Percentiles rank a stretch among this genome's conserved stretches.
phyloP scores from a whole-genome alignment of 202 grass and related monocot genomes.

The Dendrocalamus latiflorus region DNA sequence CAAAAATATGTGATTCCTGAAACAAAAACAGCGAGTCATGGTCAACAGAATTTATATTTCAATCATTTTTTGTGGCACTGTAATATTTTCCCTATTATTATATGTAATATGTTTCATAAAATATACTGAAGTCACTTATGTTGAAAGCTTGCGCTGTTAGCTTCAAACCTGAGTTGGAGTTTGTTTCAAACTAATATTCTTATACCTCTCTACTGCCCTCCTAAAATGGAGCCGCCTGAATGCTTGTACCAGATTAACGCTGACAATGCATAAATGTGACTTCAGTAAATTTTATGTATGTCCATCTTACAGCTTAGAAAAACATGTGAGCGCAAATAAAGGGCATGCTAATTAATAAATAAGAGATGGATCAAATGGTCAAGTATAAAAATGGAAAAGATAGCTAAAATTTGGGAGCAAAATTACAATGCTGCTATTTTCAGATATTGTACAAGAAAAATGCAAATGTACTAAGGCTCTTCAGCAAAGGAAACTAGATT shows the following conservation, averaged over 20 bases:
- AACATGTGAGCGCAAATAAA: not conserved
- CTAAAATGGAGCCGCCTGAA: not conserved
- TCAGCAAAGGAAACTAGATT: constrained; percentile 6
- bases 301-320: not conserved
- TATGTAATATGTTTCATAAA: not conserved
- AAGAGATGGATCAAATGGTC: not conserved
- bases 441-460: too few species aligned
- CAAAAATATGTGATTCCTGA: not conserved
- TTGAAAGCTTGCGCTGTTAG: not conserved
- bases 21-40: not conserved
- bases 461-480: not conserved
- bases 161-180: not conserved
- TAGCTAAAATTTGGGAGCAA: not conserved
- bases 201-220: not conserved
- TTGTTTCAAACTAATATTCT: not conserved
- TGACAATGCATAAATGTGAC: not conserved
- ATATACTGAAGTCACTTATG: not conserved
- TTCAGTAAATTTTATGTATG: not conserved
- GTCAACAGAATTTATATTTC: not conserved
- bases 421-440: not conserved
- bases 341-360: not conserved
- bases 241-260: not conserved
- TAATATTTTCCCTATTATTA: not conserved
- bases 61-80: not conserved
- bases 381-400: not conserved